Conservation (phyloP, 352 stramenopile species). For the Globisporangium echinulatum region DNA sequence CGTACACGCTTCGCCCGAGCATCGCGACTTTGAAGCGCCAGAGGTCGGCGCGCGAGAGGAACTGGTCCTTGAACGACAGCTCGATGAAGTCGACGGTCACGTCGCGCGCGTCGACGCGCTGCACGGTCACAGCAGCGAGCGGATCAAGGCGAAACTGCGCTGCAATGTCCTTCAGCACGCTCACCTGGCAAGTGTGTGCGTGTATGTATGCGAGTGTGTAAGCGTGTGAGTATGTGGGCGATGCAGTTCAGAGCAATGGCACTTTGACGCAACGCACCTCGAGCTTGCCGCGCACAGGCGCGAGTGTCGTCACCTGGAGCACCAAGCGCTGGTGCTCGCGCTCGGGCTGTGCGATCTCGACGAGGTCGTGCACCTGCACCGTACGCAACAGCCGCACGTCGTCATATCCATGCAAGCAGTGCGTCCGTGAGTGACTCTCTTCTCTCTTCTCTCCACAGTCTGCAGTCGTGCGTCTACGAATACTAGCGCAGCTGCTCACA, state of each 20-base stretch:
- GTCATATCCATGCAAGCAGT: no score
- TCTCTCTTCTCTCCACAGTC: no score
- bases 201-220: neutral
- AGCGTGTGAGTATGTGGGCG: no score
- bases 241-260: no score
- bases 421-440: no score
- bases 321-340: constrained; percentile 53
- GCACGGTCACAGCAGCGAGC: constrained; percentile 47
- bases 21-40: constrained; percentile 86
- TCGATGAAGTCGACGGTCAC: constrained; percentile 82
- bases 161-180: constrained; percentile 66
- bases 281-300: constrained; percentile 60
- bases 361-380: constrained; percentile 33
- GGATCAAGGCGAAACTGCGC: constrained; percentile 66
- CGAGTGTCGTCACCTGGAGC: constrained; percentile 54
- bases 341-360: constrained; percentile 59
- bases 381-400: no score
- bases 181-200: constrained; percentile 28
- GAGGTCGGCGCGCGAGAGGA: constrained; percentile 86
- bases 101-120: constrained; percentile 47
- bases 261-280: constrained; percentile 19
- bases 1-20: constrained; percentile 68
- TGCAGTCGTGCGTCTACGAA: no score
- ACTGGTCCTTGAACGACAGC: constrained; percentile 88
- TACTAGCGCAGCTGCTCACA: no score